Evolutionary conservation across 2,329 filamentous ascomycete species (phyloP), one percentile per base, ranked within the genome.

Genomic region (Aspergillus costaricaensis): DNA sequence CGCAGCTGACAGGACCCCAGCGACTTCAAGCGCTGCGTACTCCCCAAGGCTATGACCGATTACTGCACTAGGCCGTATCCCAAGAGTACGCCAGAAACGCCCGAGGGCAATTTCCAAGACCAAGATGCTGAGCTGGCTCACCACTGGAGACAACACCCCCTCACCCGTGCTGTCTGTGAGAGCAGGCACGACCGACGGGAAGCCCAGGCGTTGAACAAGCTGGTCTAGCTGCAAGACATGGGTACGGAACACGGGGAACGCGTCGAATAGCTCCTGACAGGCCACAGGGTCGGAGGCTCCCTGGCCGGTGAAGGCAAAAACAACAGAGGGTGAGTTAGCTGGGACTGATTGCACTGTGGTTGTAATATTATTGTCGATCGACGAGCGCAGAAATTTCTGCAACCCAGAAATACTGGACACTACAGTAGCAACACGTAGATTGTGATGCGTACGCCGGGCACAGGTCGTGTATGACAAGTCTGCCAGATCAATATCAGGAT

Each of bases 391-490:
- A 54, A 5, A 58, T 39, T 0, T 15, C 36, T 2, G 62, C 55
- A 3, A 58, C 30, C 54, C 30, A 1, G 23, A 5, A 8, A 58
- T 49, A 4, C 54, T 32, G 2, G 23, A 6, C 4, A 60, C 43
- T 21, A 21, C 19, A 21, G 19, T 21, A 2, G 52, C 57, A 2
- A 57, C 41, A 8, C 67, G 60, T 19, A 63, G 61, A 14, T 62
- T 50, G 32, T 69, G 62, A 55, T 81, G 79, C 3, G 67, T 60
- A 0, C 79, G 74, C 10, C 80, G 74, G 15, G 88, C 88, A 6
- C 86, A 89, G 0, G 85, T 86, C 0, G 86, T 88, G 74, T 90
- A 91, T 0, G 87, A 83, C 1, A 90, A 75, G 59, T 85, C 77
- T 0, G 82, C 77, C 2, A 89, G 68, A 0, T 81, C 81, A 0